These are phyloP conservation scores for Eucalyptus tenuipes DNA, from an alignment of 345 rosid species.

Conservation along the genomic window DNA sequence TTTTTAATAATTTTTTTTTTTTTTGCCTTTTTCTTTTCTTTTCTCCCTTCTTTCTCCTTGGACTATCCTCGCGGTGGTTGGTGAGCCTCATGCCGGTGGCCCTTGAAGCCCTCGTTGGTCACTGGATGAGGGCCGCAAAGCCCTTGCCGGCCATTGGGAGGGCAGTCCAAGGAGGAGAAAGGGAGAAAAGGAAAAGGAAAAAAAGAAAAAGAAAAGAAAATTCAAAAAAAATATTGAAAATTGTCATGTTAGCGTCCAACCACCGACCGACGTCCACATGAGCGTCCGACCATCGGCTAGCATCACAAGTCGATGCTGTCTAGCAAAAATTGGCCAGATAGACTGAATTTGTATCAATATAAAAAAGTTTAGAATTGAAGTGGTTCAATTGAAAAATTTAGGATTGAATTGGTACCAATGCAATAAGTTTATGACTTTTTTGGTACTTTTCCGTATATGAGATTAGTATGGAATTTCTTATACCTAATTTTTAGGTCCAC, in stretches of 20 bases:
- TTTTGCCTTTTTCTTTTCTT: too few species aligned
- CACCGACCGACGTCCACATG: rapidly evolving
- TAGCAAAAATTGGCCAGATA: rapidly evolving
- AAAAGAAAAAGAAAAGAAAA: rapidly evolving
- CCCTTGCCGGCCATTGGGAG: rapidly evolving
- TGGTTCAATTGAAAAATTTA: too few species aligned
- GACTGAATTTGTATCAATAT: rapidly evolving
- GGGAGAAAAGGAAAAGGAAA: too few species aligned
- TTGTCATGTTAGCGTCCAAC: rapidly evolving
- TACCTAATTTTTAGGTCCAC: background rate
- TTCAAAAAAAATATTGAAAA: too few species aligned
- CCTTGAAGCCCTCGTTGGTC: too few species aligned
- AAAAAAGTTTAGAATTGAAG: rapidly evolving
- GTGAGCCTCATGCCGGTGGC: rapidly evolving
- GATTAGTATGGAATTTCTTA: background rate
- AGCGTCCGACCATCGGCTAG: rapidly evolving
- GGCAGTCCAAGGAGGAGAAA: too few species aligned
- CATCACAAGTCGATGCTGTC: rapidly evolving
- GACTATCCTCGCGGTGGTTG: rapidly evolving
- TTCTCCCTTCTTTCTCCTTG: too few species aligned
- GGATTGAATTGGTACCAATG: rapidly evolving
- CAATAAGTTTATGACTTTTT: rapidly evolving
- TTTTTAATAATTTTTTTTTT: too few species aligned
- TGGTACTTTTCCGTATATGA: too few species aligned
- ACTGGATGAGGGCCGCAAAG: rapidly evolving